Conservation (phyloP, 2,329 filamentous ascomycete species). For the Aspergillus texensis region DNA sequence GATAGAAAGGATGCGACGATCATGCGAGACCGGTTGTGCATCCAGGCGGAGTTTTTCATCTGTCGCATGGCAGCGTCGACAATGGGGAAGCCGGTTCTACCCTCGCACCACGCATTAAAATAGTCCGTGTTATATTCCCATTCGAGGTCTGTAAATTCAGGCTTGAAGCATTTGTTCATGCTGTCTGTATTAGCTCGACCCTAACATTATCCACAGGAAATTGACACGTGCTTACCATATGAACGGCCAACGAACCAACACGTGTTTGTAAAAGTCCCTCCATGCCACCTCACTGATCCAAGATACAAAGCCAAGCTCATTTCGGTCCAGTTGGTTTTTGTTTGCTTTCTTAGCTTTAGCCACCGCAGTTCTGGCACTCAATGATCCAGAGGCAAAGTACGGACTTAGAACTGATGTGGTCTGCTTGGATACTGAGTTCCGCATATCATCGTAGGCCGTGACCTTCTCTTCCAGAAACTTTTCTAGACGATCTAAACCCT, state of each 20-base stretch:
- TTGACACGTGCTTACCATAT: slow-evolving; percentile 38
- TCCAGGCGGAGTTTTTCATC: slow-evolving; percentile 67
- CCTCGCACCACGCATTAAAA: slow-evolving; percentile 74
- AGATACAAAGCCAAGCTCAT: slow-evolving; percentile 64
- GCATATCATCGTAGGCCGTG: slow-evolving; percentile 61
- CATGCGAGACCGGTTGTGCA: slow-evolving; percentile 88
- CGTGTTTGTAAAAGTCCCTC: slow-evolving; percentile 87
- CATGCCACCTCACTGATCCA: slow-evolving; percentile 87
- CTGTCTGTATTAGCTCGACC: slow-evolving; percentile 31
- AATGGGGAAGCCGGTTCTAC: slow-evolving; percentile 77
- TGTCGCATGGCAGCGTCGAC: slow-evolving; percentile 88
- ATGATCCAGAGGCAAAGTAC: slow-evolving; percentile 69
- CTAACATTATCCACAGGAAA: no score
- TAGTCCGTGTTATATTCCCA: slow-evolving; percentile 76
- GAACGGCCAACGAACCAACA: slow-evolving; percentile 83
- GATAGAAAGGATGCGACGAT: slow-evolving; percentile 77
- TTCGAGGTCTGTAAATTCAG: slow-evolving; percentile 76
- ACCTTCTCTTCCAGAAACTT: slow-evolving; percentile 70
- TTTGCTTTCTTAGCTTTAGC: slow-evolving; percentile 65
- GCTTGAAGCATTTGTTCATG: slow-evolving; percentile 80
- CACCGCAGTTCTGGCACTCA: slow-evolving; percentile 69
- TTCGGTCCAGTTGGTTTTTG: slow-evolving; percentile 64
- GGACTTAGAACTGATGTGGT: slow-evolving; percentile 72
- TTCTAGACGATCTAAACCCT: slow-evolving; percentile 64
- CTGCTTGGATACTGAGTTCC: slow-evolving; percentile 67